Evolutionary conservation across 2,329 filamentous ascomycete genomes (phyloP).

Genomic region (Zalaria sp.): DNA sequence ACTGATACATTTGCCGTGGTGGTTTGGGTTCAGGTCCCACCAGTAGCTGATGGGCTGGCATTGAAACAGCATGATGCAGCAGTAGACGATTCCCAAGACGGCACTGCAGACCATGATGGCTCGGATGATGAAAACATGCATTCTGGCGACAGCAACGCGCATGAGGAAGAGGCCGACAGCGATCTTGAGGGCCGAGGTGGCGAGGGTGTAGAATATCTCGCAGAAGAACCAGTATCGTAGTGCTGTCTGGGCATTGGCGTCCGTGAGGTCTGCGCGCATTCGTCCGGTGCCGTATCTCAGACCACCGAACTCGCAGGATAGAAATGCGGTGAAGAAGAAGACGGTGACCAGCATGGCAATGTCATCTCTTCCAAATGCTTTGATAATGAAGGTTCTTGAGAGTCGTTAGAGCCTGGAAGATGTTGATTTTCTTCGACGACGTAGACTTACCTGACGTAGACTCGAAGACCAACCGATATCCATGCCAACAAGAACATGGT

Average conservation of each 20-base stretch:
- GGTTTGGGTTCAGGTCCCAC: constrained; percentile 29
- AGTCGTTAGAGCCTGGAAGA: background rate
- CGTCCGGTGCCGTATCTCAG: constrained; percentile 19
- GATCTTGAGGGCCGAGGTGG: constrained; percentile 34
- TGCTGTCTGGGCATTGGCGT: constrained; percentile 2
- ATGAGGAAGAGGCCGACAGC: constrained; percentile 41
- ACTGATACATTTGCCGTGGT: constrained; percentile 27
- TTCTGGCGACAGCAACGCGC: constrained; percentile 31
- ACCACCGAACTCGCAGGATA: constrained; percentile 18
- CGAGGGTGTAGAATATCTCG: constrained; percentile 39
- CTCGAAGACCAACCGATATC: constrained; percentile 20
- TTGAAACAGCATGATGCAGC: constrained; percentile 38
- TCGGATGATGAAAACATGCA: constrained; percentile 33
- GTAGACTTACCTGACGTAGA: constrained; percentile 16
- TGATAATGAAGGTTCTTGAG: constrained; percentile 1
- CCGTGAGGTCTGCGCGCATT: constrained; percentile 11
- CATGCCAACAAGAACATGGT: constrained; percentile 25
- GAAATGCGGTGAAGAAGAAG: constrained; percentile 18
- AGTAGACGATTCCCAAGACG: constrained; percentile 32
- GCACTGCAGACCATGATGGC: constrained; percentile 31
- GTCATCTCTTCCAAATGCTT: constrained; percentile 20
- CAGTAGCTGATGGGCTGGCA: constrained; percentile 38
- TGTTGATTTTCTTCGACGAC: background rate
- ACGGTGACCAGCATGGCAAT: constrained; percentile 19
- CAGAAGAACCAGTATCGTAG: constrained; percentile 37